Evolutionary conservation across 2,329 filamentous ascomycete species (phyloP).

Genomic region (Bipolaris sorokiniana): DNA sequence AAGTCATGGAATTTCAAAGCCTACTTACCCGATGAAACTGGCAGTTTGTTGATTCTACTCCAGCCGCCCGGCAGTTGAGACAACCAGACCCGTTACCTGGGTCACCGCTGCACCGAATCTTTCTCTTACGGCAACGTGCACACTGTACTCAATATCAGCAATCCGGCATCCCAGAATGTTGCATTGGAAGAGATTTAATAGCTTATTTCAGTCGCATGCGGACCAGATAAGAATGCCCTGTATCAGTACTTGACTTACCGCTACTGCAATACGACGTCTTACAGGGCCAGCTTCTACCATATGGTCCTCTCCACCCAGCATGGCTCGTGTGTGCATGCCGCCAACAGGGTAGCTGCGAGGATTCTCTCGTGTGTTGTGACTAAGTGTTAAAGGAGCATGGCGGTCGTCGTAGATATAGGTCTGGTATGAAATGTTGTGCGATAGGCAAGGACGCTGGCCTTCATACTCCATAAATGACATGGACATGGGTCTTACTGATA

Average conservation of each 20-base stretch:
- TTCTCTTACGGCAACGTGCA: constrained; percentile 85
- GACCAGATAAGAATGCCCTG: not conserved
- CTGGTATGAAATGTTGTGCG: constrained; percentile 15
- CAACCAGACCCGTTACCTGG: constrained; percentile 77
- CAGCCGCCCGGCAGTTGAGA: constrained; percentile 79
- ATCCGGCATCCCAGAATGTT: not conserved
- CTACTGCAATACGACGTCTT: constrained; percentile 58
- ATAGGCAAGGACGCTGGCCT: constrained; percentile 23
- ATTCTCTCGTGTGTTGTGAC: constrained; percentile 31
- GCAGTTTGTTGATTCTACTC: constrained; percentile 66
- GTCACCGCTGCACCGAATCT: constrained; percentile 94
- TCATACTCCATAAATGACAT: constrained; percentile 26
- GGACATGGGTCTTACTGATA: not conserved
- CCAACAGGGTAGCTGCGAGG: constrained; percentile 34
- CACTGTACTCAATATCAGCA: constrained; percentile 63
- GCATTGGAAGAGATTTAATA: not conserved
- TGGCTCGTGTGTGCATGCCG: constrained; percentile 16
- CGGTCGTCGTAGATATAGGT: constrained; percentile 36
- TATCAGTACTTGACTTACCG: constrained; percentile 34
- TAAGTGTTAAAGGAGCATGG: constrained; percentile 25
- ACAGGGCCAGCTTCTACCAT: constrained; percentile 46
- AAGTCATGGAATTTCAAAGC: not conserved
- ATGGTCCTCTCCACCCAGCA: constrained; percentile 24
- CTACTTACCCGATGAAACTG: constrained; percentile 75
- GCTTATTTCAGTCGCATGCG: not conserved